Evolutionary conservation across 306 rosid genomes (phyloP).

Genomic region (Dalbergia cochinchinensis): DNA sequence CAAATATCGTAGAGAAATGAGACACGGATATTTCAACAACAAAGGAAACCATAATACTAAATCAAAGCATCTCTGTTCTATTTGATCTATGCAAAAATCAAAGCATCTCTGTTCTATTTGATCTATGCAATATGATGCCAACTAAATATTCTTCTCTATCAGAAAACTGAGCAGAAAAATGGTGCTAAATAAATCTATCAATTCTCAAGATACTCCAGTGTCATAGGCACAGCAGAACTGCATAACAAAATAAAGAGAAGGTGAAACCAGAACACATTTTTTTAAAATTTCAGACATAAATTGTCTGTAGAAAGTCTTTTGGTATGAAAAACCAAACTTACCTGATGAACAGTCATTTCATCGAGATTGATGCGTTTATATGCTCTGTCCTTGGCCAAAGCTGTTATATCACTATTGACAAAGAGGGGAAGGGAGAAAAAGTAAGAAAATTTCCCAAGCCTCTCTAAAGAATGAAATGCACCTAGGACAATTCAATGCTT

Average conservation of each 20-base stretch:
- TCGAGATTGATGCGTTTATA: conserved; percentile 90
- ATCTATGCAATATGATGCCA: background rate
- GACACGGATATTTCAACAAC: too few species aligned
- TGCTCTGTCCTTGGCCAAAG: conserved; percentile 97
- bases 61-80: too few species aligned
- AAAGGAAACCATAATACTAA: too few species aligned
- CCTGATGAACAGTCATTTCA: conserved; percentile 97
- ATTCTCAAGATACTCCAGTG: conserved; percentile 10
- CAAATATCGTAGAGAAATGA: too few species aligned
- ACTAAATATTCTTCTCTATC: background rate
- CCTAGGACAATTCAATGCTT: background rate
- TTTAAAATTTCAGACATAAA: conserved; percentile 8
- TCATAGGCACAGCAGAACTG: conserved; percentile 36
- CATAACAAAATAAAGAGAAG: background rate
- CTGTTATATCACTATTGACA: conserved; percentile 86
- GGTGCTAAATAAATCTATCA: conserved; percentile 16
- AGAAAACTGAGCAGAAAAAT: background rate
- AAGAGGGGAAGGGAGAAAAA: conserved; percentile 36
- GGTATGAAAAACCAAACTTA: conserved; percentile 35
- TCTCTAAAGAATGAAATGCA: conserved; percentile 26
- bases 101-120: too few species aligned
- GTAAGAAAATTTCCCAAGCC: conserved; percentile 35
- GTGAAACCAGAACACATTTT: background rate
- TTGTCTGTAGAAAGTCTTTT: conserved; percentile 16
- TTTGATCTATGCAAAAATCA: background rate